Evolutionary conservation across 225 moss, liverwort and hornwort species (phyloP).

Genomic region (Sphagnum contortum): DNA sequence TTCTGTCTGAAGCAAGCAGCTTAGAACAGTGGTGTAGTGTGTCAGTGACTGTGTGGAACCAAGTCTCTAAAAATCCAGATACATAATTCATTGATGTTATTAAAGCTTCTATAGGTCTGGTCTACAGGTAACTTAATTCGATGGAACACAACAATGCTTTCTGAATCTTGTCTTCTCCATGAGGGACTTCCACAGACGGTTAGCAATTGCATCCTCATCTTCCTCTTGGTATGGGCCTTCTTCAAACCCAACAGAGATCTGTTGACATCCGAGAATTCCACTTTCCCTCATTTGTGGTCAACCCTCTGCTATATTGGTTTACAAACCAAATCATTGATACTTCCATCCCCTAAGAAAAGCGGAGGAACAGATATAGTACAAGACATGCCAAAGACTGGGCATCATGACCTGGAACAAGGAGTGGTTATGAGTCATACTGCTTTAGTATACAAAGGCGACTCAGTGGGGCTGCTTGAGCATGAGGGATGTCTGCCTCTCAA

Average conservation of each 20-base stretch:
- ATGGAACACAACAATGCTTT: neutral
- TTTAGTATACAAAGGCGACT: constrained; percentile 49
- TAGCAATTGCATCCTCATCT: too few species aligned
- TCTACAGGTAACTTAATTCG: neutral
- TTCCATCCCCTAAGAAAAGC: constrained; percentile 16
- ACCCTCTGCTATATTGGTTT: too few species aligned
- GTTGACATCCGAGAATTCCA: too few species aligned
- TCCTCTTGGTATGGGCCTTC: too few species aligned
- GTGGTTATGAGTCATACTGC: constrained; percentile 96
- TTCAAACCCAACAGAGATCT: too few species aligned
- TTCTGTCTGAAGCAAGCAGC: neutral
- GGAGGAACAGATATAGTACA: too few species aligned
- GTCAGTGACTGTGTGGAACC: neutral
- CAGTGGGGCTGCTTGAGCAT: constrained; percentile 15
- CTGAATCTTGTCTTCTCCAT: neutral
- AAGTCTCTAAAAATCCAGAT: neutral
- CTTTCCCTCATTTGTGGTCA: too few species aligned
- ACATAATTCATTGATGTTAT: constrained; percentile 27
- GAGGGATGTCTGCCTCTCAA: constrained; percentile 60
- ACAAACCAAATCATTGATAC: too few species aligned
- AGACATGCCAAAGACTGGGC: constrained; percentile 67
- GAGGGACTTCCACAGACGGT: too few species aligned
- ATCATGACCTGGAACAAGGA: constrained; percentile 80
- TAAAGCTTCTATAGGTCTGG: constrained; percentile 10
- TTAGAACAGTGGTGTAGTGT: neutral